Percentiles rank a stretch among this genome's conserved stretches.
Evolutionary conservation across 306 rosid genomes (phyloP).

Genomic region (Coriaria nepalensis): DNA sequence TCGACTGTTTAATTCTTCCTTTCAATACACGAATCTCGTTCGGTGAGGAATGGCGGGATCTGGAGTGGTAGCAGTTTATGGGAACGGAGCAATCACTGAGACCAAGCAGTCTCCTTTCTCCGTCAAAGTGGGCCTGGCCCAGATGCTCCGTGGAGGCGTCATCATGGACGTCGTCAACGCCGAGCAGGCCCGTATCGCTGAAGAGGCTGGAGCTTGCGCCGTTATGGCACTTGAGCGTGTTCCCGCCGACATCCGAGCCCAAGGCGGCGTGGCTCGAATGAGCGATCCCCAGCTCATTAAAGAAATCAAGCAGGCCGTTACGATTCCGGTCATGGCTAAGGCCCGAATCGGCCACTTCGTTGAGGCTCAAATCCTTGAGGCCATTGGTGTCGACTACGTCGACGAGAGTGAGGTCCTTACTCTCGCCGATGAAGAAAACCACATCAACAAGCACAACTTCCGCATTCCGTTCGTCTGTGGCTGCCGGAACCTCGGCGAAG

Average conservation of each 20-base stretch:
- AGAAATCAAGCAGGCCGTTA: constrained; percentile 72
- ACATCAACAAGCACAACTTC: constrained; percentile 83
- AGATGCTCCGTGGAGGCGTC: constrained; percentile 92
- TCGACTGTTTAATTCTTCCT: neutral
- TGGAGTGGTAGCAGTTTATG: constrained; percentile 71
- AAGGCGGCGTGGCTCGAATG: constrained; percentile 88
- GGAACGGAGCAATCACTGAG: constrained; percentile 64
- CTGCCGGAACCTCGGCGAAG: constrained; percentile 82
- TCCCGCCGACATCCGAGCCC: constrained; percentile 75
- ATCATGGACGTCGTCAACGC: constrained; percentile 94
- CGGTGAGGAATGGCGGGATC: constrained; percentile 47
- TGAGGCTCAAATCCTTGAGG: constrained; percentile 83
- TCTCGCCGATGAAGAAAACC: constrained; percentile 67
- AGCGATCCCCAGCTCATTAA: constrained; percentile 74
- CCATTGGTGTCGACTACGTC: constrained; percentile 69
- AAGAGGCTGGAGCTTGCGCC: constrained; percentile 84
- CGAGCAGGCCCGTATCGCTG: constrained; percentile 82
- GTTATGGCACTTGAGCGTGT: constrained; percentile 88
- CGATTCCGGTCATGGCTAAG: constrained; percentile 89
- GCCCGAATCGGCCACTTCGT: constrained; percentile 90
- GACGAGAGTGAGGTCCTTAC: constrained; percentile 84
- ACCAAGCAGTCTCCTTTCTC: constrained; percentile 65
- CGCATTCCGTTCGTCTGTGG: constrained; percentile 82
- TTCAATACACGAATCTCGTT: neutral
- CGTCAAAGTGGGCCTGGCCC: constrained; percentile 79